These are phyloP conservation scores for Rhizophagus clarus DNA, from an alignment of 192 early-diverging fungal genomes.

Conservation along the genomic window DNA sequence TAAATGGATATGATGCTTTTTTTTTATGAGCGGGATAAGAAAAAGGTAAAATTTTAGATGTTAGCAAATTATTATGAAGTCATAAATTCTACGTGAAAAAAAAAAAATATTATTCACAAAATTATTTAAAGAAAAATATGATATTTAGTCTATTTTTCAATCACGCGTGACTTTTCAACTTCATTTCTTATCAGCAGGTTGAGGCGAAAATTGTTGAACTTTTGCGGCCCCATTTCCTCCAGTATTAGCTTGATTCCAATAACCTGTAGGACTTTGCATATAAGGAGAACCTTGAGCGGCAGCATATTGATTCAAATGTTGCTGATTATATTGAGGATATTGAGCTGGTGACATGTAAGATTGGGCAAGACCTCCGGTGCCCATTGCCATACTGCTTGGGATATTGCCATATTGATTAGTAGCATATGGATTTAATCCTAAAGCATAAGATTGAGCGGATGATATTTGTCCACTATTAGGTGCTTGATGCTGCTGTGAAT, in stretches of 20 bases:
- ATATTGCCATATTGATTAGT: constrained; percentile 17
- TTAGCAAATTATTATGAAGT: not conserved
- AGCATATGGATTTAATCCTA: not conserved
- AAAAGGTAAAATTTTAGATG: not conserved
- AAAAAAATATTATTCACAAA: not conserved
- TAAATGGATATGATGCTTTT: not conserved
- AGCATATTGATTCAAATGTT: constrained; percentile 21
- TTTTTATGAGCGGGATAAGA: not conserved
- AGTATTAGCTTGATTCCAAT: constrained; percentile 7
- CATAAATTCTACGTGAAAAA: not conserved
- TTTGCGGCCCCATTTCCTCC: not conserved
- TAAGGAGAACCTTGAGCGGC: not conserved
- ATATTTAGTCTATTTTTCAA: not conserved
- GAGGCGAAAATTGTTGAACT: constrained; percentile 8
- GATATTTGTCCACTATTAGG: constrained; percentile 7
- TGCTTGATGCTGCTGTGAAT: not conserved
- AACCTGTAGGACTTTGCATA: constrained; percentile 8
- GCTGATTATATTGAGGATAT: constrained; percentile 28
- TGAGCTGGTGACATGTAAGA: constrained; percentile 20
- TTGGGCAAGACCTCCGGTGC: not conserved
- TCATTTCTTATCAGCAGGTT: constrained; percentile 17
- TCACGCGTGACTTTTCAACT: not conserved
- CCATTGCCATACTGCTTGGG: constrained; percentile 21
- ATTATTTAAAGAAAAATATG: not conserved
- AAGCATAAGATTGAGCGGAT: constrained; percentile 4